A percentile compares a stretch with the other conserved stretches of the same genome.
Conservation (phyloP, 2,329 filamentous ascomycete species). For the Elsinoe ampelina region DNA sequence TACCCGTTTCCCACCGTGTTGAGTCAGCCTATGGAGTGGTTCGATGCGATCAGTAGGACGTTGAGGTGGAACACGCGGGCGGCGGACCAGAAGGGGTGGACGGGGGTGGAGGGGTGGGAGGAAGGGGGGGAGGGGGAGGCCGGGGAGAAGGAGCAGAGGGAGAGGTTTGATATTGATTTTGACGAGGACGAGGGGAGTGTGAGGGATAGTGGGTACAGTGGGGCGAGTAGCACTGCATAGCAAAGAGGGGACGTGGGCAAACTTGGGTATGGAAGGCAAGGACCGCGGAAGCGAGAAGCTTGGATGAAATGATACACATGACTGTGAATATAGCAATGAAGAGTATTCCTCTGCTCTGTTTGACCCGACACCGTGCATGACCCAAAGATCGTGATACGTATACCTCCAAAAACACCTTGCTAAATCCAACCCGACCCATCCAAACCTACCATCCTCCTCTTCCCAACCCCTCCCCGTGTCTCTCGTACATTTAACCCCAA, state of each 20-base stretch:
- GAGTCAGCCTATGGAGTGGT: slow-evolving; percentile 72
- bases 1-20: slow-evolving; percentile 97
- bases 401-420: neutral
- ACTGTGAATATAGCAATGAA: neutral
- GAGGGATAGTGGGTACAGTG: slow-evolving; percentile 24
- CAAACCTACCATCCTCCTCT: neutral
- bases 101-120: slow-evolving; percentile 26
- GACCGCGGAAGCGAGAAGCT: neutral
- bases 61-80: slow-evolving; percentile 87
- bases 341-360: no score
- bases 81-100: slow-evolving; percentile 78
- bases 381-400: neutral
- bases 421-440: neutral
- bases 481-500: no score
- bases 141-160: slow-evolving; percentile 41
- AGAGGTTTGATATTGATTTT: slow-evolving; percentile 91
- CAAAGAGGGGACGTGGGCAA: no score
- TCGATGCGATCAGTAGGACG: slow-evolving; percentile 86
- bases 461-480: neutral
- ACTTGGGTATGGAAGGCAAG: neutral
- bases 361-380: no score
- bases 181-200: slow-evolving; percentile 46
- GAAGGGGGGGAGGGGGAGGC: slow-evolving; percentile 34
- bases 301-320: neutral
- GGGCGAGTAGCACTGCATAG: slow-evolving; percentile 15